Evolutionary conservation across 345 rosid species (phyloP).

Genomic region (Arabis alpina): DNA sequence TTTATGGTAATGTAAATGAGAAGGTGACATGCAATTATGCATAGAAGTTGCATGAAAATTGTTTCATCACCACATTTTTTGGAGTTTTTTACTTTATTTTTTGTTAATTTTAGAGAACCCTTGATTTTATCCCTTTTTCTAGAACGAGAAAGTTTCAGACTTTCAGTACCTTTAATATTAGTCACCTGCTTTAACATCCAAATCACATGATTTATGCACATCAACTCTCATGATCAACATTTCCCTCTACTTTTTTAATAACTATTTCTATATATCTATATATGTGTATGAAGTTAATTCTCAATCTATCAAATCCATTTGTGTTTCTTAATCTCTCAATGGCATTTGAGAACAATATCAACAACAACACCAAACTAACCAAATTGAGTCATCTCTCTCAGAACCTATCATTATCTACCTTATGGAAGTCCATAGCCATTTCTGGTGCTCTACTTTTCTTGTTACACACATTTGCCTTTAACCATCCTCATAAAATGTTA

Average conservation of each 20-base stretch:
- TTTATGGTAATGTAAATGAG: constrained; percentile 9
- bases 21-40: constrained; percentile 25
- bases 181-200: neutral
- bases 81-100: neutral
- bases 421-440: constrained; percentile 39
- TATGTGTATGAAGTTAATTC: neutral
- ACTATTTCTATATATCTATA: neutral
- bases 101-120: neutral
- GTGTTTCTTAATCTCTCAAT: constrained; percentile 27
- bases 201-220: constrained; percentile 41
- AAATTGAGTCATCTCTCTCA: constrained; percentile 37
- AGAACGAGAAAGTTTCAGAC: constrained; percentile 19
- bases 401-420: constrained; percentile 31
- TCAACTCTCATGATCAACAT: constrained; percentile 41
- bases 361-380: constrained; percentile 13
- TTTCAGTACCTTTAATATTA: neutral
- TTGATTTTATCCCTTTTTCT: neutral
- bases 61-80: constrained; percentile 2
- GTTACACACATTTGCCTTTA: constrained; percentile 35
- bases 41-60: constrained; percentile 24
- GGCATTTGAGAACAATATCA: constrained; percentile 37
- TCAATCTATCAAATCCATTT: constrained; percentile 3
- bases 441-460: constrained; percentile 39
- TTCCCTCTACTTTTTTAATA: constrained; percentile 20
- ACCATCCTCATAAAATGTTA: constrained; percentile 30